These are phyloP conservation scores for Gyromitra esculenta DNA, from an alignment of 2,329 filamentous ascomycete genomes.

Conservation along the genomic window DNA sequence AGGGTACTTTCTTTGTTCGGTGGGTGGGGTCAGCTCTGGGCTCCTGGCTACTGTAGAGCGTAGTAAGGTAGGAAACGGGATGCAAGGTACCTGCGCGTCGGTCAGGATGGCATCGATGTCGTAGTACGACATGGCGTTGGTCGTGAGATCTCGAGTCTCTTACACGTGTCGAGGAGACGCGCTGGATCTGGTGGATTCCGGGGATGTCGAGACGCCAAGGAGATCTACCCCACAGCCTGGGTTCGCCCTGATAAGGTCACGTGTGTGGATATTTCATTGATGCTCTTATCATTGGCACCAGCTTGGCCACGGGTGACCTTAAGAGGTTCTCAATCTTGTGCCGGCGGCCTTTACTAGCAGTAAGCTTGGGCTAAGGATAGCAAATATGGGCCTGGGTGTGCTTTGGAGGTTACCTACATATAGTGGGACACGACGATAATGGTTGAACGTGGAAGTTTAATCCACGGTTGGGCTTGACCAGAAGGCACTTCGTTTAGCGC, in stretches of 20 bases:
- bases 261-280: slow-evolving; percentile 14
- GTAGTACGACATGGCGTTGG: slow-evolving; percentile 70
- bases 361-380: too few species aligned
- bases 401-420: too few species aligned
- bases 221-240: slow-evolving; percentile 23
- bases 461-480: too few species aligned
- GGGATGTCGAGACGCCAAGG: slow-evolving; percentile 26
- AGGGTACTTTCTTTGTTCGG: slow-evolving; percentile 78
- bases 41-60: background rate
- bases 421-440: too few species aligned
- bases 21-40: slow-evolving; percentile 35
- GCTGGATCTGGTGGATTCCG: slow-evolving; percentile 12
- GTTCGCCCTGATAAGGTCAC: slow-evolving; percentile 2
- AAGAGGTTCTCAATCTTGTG: background rate
- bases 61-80: background rate
- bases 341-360: too few species aligned
- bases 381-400: too few species aligned
- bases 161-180: slow-evolving; percentile 21
- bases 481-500: too few species aligned
- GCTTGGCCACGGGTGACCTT: background rate
- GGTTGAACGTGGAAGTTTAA: too few species aligned
- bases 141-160: slow-evolving; percentile 1
- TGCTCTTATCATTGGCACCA: slow-evolving; percentile 35
- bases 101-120: slow-evolving; percentile 85
- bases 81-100: slow-evolving; percentile 74